Conservation (phyloP, 225 moss, liverwort and hornwort species). For the Straminergon stramineum region DNA sequence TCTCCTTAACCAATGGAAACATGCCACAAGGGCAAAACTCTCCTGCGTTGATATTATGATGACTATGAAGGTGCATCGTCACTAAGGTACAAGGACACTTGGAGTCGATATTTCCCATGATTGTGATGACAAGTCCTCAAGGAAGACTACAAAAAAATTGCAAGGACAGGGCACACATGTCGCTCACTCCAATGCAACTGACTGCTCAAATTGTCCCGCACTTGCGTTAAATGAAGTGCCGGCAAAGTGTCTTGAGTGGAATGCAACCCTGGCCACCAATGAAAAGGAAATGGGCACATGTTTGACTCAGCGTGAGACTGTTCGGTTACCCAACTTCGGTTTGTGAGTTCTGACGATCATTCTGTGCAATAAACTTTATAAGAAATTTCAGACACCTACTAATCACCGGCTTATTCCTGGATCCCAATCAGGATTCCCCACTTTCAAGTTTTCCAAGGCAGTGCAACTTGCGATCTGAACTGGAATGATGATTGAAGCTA, state of each 20-base stretch:
- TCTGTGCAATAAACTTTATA: too few species aligned
- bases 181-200: not conserved
- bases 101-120: not conserved
- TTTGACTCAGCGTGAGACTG: not conserved
- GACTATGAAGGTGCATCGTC: not conserved
- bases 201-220: not conserved
- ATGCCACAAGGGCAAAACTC: too few species aligned
- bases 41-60: too few species aligned
- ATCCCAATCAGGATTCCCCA: not conserved
- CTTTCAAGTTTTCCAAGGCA: not conserved
- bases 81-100: not conserved
- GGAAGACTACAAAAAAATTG: not conserved
- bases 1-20: too few species aligned
- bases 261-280: not conserved
- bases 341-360: not conserved
- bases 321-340: not conserved
- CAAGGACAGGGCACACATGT: not conserved
- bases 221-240: not conserved
- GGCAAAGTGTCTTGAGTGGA: not conserved
- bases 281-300: not conserved
- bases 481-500: not conserved
- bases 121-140: not conserved
- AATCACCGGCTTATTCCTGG: not conserved
- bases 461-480: not conserved
- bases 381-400: not conserved